Base-by-base conservation (phyloP, 768 basidiomycete species). In the Russula sp. region DNA sequence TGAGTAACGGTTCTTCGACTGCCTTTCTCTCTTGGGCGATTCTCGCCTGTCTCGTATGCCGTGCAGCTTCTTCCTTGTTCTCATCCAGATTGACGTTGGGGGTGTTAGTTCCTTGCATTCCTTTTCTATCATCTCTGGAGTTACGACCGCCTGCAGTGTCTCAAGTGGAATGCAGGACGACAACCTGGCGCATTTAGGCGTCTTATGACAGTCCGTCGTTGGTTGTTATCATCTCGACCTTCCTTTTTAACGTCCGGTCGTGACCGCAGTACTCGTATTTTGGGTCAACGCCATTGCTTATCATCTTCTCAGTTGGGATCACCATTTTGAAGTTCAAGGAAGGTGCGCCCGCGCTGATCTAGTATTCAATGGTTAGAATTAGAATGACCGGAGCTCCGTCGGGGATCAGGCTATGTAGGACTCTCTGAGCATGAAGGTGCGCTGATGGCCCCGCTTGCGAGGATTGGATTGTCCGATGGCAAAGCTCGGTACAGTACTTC, bases 111-210 rank as follows among this genome's bases (percentile, higher is more conserved):
- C 69, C 77, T 83, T 58, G 67, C 74, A 48, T 88, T 89, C 71
- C 78, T 90, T 58, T 68, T 87, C 50, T 76, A 81, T 67, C 90
- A 92, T 71, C 79, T 92, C n/a, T 92, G 87, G 87, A 77, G 75
- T 64, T 92, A 90, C 68, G 90, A 92, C 74, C 79, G 74, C 61
- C 88, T 90, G 73, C 78, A 83, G 64, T 90, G 90, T 72, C 73
- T 90, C 49, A 80, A 76, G 72, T 90, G 88, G 88, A 79, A 83
- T 70, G 78, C 84, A 14, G 88, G 87, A 38, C 79, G 87, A 56
- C 87, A 88, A 70, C 87, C 86, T 59, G 90, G 90, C 59, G 84
- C 90, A 13, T 93, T 93, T 81, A 91, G 88, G 74, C 80, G 91
- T 54, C 79, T 93, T 69, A 93, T 93, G 90, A 92, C 88, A n/a